A percentile compares a stretch with the other conserved stretches of the same genome.
These are phyloP conservation scores for Neurospora sp. DNA, from an alignment of 495 filamentous ascomycete genomes.

Conservation along the genomic window DNA sequence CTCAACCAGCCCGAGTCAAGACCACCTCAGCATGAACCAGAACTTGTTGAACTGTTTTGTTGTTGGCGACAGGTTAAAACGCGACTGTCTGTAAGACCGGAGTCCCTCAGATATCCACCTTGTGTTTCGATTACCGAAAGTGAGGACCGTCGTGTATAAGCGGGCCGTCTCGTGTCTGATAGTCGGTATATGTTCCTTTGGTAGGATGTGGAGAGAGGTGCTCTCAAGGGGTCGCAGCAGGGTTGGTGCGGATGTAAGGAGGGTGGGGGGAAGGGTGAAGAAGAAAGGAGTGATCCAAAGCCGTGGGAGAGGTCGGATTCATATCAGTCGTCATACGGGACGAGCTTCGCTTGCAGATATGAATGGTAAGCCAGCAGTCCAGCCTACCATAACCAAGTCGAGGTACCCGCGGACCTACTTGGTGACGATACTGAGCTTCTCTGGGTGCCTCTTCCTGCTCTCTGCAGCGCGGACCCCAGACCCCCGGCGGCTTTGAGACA, in stretches of 20 bases:
- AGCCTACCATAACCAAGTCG: neutral
- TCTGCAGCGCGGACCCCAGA: neutral
- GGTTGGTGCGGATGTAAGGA: neutral
- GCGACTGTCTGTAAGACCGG: neutral
- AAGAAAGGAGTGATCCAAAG: slow-evolving; percentile 14
- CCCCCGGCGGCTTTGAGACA: neutral
- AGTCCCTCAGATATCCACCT: neutral
- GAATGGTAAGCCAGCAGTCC: neutral
- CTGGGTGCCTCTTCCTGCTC: neutral
- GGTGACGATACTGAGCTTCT: neutral
- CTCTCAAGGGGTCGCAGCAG: neutral
- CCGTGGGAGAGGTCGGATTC: slow-evolving; percentile 23
- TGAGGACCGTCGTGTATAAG: neutral
- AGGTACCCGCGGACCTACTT: neutral
- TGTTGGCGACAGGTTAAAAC: neutral
- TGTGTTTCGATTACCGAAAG: neutral
- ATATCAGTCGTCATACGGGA: slow-evolving; percentile 20
- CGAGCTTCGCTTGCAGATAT: slow-evolving; percentile 9
- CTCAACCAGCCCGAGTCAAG: neutral
- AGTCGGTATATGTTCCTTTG: neutral
- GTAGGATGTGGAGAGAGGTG: neutral
- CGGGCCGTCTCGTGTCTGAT: neutral
- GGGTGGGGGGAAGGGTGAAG: slow-evolving; percentile 5
- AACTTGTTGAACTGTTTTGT: neutral
- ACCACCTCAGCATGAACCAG: neutral